These are phyloP conservation scores for Cardamine occulta DNA, from an alignment of 345 rosid genomes.

Conservation along the genomic window DNA sequence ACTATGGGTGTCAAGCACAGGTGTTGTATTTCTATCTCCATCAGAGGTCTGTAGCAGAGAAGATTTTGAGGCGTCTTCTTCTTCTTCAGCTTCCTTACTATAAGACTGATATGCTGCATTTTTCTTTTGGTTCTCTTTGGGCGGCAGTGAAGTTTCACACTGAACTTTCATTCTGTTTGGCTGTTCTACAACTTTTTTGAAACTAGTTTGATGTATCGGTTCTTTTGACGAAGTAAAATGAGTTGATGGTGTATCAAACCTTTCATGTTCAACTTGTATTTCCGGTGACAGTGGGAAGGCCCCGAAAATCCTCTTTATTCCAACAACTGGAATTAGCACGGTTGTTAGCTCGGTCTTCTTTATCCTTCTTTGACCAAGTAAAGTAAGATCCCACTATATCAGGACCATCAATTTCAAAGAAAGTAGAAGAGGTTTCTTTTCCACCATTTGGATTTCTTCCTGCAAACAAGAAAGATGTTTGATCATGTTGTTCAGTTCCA, in stretches of 20 bases:
- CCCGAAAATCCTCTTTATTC: slow-evolving; percentile 32
- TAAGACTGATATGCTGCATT: slow-evolving; percentile 10
- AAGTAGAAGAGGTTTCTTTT: slow-evolving; percentile 35
- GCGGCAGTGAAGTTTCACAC: slow-evolving; percentile 28
- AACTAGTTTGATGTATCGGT: slow-evolving; percentile 32
- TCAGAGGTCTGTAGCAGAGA: slow-evolving; percentile 31
- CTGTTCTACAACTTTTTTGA: slow-evolving; percentile 22
- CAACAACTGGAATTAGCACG: slow-evolving; percentile 8
- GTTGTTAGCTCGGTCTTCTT: slow-evolving; percentile 27
- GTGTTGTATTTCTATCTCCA: slow-evolving; percentile 19
- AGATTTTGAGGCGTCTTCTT: slow-evolving; percentile 34
- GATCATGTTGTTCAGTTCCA: slow-evolving; percentile 34
- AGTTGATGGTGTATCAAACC: slow-evolving; percentile 26
- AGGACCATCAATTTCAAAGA: slow-evolving; percentile 31
- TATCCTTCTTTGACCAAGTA: slow-evolving; percentile 31
- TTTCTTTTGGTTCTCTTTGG: slow-evolving; percentile 5
- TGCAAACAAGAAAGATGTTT: slow-evolving; percentile 35
- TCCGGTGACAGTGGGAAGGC: slow-evolving; percentile 32
- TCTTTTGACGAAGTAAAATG: slow-evolving; percentile 23
- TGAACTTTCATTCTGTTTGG: slow-evolving; percentile 27
- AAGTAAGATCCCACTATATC: slow-evolving; percentile 21
- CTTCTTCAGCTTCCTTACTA: slow-evolving; percentile 33
- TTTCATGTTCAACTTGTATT: slow-evolving; percentile 37
- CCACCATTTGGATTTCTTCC: slow-evolving; percentile 38
- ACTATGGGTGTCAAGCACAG: slow-evolving; percentile 25